Evolutionary conservation across 2,329 filamentous ascomycete species (phyloP), one percentile per base, ranked within the genome.

Genomic region (Fusarium bactridioides): DNA sequence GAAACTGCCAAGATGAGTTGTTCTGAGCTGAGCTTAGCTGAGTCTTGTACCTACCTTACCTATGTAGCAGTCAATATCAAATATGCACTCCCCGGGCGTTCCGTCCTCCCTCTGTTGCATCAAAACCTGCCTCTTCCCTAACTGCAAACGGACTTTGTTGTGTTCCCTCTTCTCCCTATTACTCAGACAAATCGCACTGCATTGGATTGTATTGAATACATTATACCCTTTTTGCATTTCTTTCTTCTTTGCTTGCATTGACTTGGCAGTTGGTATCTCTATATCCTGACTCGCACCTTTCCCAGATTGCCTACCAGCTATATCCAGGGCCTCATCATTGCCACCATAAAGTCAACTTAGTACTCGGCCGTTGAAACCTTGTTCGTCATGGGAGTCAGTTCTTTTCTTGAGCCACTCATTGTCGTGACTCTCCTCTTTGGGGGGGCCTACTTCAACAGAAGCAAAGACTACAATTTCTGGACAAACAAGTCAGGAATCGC

Each of bases 391-490:
- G 79, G 79, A 59, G 72, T 84, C 64, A 82, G 83, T 50, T 80
- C 82, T 13, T 79, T 84, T 62, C 76, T 83, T 56, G 83, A 84
- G 71, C 83, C 83, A 27, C 78, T 84, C 47, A 77, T 84, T 37
- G 83, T 84, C 56, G 79, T 84, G 60, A 80, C 81, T 31, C 79
- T 84, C 25, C 79, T 84, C 33, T 84, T 84, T 47, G 83, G 83
- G 63, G 83, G 83, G n/a, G 80, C 82, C 38, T 84, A 78, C 76
- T 80, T 84, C 76, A 84, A 84, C 75, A 81, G 83, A 65, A 83
- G 81, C 65, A 82, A 79, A 51, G 80, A 82, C 67, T 82, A 81
- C 72, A 75, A 71, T 70, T 76, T 81, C 55, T 72, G 69, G 50
- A 62, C 64, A 45, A 73, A 76, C 19, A 75, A 69, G 31, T 51